Evolutionary conservation across 768 basidiomycete genomes (phyloP).

Genomic region (Erythrobasidium yunnanense): DNA sequence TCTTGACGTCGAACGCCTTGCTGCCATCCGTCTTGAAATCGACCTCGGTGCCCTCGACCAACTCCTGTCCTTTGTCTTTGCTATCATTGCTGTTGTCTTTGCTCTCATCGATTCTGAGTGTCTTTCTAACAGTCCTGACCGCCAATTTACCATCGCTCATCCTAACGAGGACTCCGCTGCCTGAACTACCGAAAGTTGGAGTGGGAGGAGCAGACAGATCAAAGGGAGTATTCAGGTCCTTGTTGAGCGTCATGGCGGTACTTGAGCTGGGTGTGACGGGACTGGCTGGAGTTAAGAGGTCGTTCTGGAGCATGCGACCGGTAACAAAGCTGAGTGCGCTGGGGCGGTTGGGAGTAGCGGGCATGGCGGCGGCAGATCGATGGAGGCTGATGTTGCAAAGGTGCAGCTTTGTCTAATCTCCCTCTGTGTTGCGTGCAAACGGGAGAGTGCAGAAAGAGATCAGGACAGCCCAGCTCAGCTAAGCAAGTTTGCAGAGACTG

Average conservation of each 20-base stretch:
- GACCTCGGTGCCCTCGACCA: conserved; percentile 17
- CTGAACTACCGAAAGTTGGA: background rate
- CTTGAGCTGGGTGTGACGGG: conserved; percentile 13
- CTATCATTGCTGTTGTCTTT: background rate
- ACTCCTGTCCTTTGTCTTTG: conserved; percentile 6
- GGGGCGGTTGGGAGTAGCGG: background rate
- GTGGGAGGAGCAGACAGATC: conserved; percentile 16
- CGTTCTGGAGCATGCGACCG: background rate
- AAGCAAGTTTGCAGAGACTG: no score
- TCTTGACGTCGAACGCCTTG: conserved; percentile 15
- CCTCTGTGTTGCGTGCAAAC: no score
- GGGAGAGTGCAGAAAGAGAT: no score
- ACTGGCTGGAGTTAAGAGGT: conserved; percentile 6
- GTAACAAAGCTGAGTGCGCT: background rate
- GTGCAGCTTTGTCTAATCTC: no score
- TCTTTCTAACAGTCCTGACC: conserved; percentile 7
- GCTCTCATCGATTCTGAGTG: conserved; percentile 1
- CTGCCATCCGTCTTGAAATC: conserved; percentile 20
- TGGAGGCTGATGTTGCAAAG: no score
- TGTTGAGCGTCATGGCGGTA: conserved; percentile 8
- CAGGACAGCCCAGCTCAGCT: no score
- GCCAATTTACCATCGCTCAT: conserved; percentile 11
- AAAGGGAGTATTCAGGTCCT: background rate
- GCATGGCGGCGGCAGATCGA: no score
- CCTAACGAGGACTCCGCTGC: conserved; percentile 9